Evolutionary conservation across 129 eudicot genomes (phyloP).

Genomic region (Flaveria brownii): DNA sequence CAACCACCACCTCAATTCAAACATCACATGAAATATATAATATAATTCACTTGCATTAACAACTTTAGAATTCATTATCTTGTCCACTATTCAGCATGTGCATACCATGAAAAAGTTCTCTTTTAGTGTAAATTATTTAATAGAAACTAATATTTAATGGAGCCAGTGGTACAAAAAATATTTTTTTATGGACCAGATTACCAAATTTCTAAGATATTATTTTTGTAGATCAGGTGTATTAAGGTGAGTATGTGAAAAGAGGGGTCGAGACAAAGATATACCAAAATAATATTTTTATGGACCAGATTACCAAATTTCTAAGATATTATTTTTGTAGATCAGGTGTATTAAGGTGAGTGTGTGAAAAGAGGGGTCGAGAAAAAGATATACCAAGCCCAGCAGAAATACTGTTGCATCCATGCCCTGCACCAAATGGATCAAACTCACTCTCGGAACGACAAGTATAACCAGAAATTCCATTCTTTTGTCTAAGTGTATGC

Average conservation of each 20-base stretch:
- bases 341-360: background rate
- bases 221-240: background rate
- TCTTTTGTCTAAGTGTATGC: slow-evolving; percentile 51
- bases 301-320: background rate
- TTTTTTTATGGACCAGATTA: no score
- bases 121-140: background rate
- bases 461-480: slow-evolving; percentile 57
- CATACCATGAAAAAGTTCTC: background rate
- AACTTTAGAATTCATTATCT: background rate
- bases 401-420: slow-evolving; percentile 95
- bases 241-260: slow-evolving; percentile 10
- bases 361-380: background rate
- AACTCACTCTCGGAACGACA: slow-evolving; percentile 65
- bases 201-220: background rate
- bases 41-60: slow-evolving; percentile 13
- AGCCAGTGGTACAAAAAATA: slow-evolving; percentile 1
- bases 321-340: background rate
- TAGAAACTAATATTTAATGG: background rate
- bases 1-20: slow-evolving; percentile 20
- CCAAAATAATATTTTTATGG: no score
- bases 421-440: slow-evolving; percentile 85
- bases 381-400: slow-evolving; percentile 80
- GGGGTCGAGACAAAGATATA: slow-evolving; percentile 24
- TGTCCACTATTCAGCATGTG: background rate
- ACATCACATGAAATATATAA: slow-evolving; percentile 7